Conservation (phyloP, 1,139 yeast species). For the Debaryomyces fabryi region DNA sequence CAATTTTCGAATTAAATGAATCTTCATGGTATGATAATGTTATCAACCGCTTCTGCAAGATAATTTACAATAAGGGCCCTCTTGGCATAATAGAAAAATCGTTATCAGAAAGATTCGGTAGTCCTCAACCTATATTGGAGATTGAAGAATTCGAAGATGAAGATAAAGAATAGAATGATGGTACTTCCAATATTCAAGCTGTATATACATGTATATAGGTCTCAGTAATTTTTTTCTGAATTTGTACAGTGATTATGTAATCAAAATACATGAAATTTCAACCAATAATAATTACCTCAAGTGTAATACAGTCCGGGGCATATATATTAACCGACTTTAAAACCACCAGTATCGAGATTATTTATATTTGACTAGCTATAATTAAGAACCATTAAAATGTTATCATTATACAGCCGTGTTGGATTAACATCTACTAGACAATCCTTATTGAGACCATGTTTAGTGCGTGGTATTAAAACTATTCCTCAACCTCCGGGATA, state of each 20-base stretch:
- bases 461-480: conserved; percentile 33
- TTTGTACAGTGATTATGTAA: conserved; percentile 9
- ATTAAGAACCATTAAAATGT: conserved; percentile 21
- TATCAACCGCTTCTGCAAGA: conserved; percentile 39
- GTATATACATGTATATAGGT: conserved; percentile 1
- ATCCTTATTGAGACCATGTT: conserved; percentile 20
- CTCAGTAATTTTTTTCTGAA: not conserved
- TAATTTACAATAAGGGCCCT: conserved; percentile 46
- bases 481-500: conserved; percentile 71
- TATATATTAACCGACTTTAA: conserved; percentile 3
- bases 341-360: not conserved
- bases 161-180: conserved; percentile 31
- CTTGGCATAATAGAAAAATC: conserved; percentile 48
- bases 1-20: conserved; percentile 25
- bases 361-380: not conserved
- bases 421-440: conserved; percentile 27
- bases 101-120: conserved; percentile 43
- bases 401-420: conserved; percentile 29
- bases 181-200: not conserved
- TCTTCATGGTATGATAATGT: conserved; percentile 39
- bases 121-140: conserved; percentile 34
- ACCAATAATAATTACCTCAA: conserved; percentile 12
- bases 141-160: conserved; percentile 49
- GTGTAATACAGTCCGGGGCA: conserved; percentile 15
- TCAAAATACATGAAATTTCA: conserved; percentile 9